Base-by-base conservation (phyloP, 2,329 filamentous ascomycete species). In the Penicillium sp. region DNA sequence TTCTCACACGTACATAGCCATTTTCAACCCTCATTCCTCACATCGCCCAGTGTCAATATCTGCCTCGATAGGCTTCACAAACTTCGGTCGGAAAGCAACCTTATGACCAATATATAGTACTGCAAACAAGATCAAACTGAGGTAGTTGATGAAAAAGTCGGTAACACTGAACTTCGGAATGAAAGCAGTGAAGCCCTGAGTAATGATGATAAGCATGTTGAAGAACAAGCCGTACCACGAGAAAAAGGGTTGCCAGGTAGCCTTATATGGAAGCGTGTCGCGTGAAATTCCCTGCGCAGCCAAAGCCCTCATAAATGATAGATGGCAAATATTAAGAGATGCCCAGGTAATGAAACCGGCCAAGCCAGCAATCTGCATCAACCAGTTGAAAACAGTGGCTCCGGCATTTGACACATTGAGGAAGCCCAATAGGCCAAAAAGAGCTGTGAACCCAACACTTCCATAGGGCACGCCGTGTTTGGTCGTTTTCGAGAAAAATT, bases 161-260 rank as follows among this genome's bases (percentile, higher is more conserved):
- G 33, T 53, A 8, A 57, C 54, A 17, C 42, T 57, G 27, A 57
- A 57, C 5, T 27, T 25, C n/a, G 54, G 54, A 9, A 57, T 47
- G 25, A 57, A 57, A n/a, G 54, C 49, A 38, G 54, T 53, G 19
- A 57, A 57, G 1, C 54, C 54, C 21, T 57, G 54, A 2, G 54
- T 57, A 5, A 57, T 39, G 27, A 57, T 57, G 35, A 53, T 57
- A 15, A 57, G 25, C 8, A 19, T 3, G 19, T 57, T 57, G 41
- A 57, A 57, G 25, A 57, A 57, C 41, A 57, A 21, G 15, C 54
- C 54, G 5, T 57, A 57, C 49, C 49, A 57, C 1, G 54, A 57
- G 13, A 53, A 27, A 19, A 25, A 57, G 0, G 54, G 54, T 9
- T 57, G 54, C 54, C 54, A 57, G 5, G 35, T n/a, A 15, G 48